Conservation (phyloP, 1,284 basidiomycete species). For the Rhodotorula sp. region DNA sequence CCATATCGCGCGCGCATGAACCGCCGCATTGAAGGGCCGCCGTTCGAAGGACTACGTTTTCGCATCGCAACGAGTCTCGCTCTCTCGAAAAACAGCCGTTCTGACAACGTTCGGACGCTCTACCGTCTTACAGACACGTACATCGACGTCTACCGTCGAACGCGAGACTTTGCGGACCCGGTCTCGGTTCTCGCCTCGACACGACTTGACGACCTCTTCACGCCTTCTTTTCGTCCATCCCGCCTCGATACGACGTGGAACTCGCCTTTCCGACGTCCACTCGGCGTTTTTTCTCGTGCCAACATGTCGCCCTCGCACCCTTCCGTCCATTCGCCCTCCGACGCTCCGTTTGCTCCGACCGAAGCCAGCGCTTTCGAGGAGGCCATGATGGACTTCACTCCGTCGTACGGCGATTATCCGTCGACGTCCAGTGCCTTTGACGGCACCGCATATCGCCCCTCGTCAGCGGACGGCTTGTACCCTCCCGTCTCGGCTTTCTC, state of each 20-base stretch:
- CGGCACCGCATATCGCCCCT: not conserved
- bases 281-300: not conserved
- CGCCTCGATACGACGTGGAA: too few relatives aligned
- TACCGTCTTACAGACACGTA: too few relatives aligned
- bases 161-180: too few relatives aligned
- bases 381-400: not conserved
- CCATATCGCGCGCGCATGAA: too few relatives aligned
- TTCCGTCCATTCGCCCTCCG: not conserved
- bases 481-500: not conserved
- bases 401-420: not conserved
- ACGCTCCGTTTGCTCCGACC: not conserved
- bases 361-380: conserved; percentile 4
- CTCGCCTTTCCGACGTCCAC: not conserved
- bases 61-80: too few relatives aligned
- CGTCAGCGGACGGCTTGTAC: not conserved
- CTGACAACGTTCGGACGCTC: too few relatives aligned
- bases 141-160: too few relatives aligned
- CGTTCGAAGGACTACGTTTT: too few relatives aligned
- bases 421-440: not conserved
- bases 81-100: too few relatives aligned
- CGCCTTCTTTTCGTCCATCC: not conserved
- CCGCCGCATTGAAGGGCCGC: too few relatives aligned
- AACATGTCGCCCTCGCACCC: too few relatives aligned
- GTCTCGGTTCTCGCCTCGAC: too few relatives aligned
- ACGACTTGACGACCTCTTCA: not conserved